phyloP scores from a whole-genome alignment of 163 green algal species.

The Scenedesmus sp. region DNA sequence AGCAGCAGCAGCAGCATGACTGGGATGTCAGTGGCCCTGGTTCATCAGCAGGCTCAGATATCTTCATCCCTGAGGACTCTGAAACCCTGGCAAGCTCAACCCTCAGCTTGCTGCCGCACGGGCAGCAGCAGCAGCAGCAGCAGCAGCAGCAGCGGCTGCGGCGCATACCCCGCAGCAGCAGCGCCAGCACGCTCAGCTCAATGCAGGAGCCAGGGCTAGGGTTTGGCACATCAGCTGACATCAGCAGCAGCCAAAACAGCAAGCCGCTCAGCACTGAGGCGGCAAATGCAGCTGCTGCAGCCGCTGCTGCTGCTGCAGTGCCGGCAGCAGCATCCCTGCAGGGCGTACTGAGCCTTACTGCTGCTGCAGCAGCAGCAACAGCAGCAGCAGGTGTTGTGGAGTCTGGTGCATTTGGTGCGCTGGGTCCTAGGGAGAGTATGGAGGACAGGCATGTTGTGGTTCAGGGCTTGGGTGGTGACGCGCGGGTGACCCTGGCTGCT shows the following conservation, averaged over 20 bases:
- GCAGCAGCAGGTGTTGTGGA: constrained; percentile 4
- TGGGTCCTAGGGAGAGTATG: constrained; percentile 73
- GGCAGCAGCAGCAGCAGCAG: constrained; percentile 17
- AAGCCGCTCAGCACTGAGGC: neutral
- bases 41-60: neutral
- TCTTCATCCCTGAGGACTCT: neutral
- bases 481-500: constrained; percentile 63
- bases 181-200: neutral
- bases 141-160: neutral
- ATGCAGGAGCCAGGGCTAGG: neutral
- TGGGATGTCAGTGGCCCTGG: neutral
- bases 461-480: constrained; percentile 32
- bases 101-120: neutral
- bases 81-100: constrained; percentile 16
- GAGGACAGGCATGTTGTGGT: constrained; percentile 86
- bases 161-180: neutral
- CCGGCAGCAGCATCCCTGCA: constrained; percentile 16
- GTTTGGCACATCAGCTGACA: neutral
- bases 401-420: constrained; percentile 55
- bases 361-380: constrained; percentile 2
- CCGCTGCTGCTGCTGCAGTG: constrained; percentile 16
- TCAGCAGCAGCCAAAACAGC: neutral
- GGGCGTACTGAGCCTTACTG: neutral
- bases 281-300: constrained; percentile 11
- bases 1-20: neutral